phyloP scores from a whole-genome alignment of 1,139 yeast species.

The Yarrowia galli region DNA sequence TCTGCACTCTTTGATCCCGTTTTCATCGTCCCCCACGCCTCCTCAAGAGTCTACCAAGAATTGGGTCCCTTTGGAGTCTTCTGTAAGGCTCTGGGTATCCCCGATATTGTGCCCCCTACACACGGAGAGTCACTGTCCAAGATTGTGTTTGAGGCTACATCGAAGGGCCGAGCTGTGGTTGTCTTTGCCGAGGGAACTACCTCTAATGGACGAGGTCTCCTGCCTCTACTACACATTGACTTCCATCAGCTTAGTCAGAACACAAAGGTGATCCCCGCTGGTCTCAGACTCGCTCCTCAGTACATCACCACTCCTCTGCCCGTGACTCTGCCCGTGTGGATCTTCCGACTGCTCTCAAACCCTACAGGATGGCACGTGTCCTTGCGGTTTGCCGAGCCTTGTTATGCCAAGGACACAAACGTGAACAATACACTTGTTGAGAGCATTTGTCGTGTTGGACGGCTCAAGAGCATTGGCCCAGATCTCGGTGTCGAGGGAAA shows the following conservation, averaged over 20 bases:
- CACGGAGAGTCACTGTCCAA: conserved; percentile 41
- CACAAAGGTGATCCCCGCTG: conserved; percentile 46
- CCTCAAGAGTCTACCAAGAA: conserved; percentile 38
- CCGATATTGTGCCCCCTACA: conserved; percentile 18
- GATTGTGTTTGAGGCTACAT: conserved; percentile 44
- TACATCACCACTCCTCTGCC: conserved; percentile 47
- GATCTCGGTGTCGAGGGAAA: conserved; percentile 48
- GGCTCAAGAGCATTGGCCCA: conserved; percentile 50
- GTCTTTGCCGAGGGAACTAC: conserved; percentile 54
- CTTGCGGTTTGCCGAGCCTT: conserved; percentile 45
- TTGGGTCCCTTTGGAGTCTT: conserved; percentile 38
- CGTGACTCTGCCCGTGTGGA: conserved; percentile 38
- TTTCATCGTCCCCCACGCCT: conserved; percentile 48
- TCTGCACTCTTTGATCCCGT: conserved; percentile 45
- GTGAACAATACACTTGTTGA: conserved; percentile 44
- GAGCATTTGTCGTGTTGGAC: conserved; percentile 48
- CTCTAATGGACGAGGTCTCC: conserved; percentile 54
- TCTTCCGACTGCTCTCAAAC: conserved; percentile 41
- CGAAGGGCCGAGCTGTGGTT: conserved; percentile 46
- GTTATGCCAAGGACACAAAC: conserved; percentile 41
- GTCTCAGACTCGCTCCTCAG: conserved; percentile 48
- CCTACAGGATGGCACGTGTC: conserved; percentile 44
- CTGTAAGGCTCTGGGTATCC: conserved; percentile 14
- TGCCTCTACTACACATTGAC: conserved; percentile 46
- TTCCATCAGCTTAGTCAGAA: conserved; percentile 31